phyloP scores from a whole-genome alignment of 2,329 filamentous ascomycete species.

The Phaeomoniella chlamydospora region DNA sequence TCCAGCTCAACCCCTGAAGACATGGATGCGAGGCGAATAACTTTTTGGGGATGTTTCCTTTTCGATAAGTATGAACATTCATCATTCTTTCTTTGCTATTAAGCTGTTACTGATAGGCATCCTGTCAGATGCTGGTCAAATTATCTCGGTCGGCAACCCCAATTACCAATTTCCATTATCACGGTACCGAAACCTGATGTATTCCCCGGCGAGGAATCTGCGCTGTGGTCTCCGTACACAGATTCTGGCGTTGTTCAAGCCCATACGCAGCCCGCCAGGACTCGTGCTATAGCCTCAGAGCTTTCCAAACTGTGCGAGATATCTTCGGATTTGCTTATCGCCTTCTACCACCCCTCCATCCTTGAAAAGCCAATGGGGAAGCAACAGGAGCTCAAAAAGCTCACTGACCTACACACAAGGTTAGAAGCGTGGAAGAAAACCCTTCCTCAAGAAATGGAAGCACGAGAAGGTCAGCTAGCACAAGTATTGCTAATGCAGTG shows the following conservation, averaged over 20 bases:
- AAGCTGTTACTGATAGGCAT: constrained; percentile 1
- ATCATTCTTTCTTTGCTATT: constrained; percentile 1
- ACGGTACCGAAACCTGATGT: constrained; percentile 83
- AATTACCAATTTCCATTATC: constrained; percentile 64
- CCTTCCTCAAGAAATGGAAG: constrained; percentile 73
- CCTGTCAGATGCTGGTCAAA: constrained; percentile 71
- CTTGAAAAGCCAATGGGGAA: constrained; percentile 53
- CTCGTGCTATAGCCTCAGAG: constrained; percentile 66
- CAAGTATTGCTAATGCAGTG: constrained; percentile 79
- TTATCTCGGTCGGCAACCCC: constrained; percentile 81
- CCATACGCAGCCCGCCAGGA: constrained; percentile 66
- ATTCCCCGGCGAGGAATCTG: constrained; percentile 74
- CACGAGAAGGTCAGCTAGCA: constrained; percentile 76
- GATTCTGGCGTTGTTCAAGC: constrained; percentile 64
- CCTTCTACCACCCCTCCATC: constrained; percentile 74
- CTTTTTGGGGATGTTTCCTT: constrained; percentile 96
- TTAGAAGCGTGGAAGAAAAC: constrained; percentile 80
- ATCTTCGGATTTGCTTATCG: constrained; percentile 73
- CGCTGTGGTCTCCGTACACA: constrained; percentile 76
- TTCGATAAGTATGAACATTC: constrained; percentile 60
- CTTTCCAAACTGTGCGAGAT: constrained; percentile 81
- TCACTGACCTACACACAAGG: constrained; percentile 80
- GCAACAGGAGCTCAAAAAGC: constrained; percentile 73
- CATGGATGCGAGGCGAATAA: constrained; percentile 76
- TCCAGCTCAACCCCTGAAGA: constrained; percentile 62